phyloP scores from a whole-genome alignment of 345 rosid genomes.

The Cardamine chenopodiifolia region DNA sequence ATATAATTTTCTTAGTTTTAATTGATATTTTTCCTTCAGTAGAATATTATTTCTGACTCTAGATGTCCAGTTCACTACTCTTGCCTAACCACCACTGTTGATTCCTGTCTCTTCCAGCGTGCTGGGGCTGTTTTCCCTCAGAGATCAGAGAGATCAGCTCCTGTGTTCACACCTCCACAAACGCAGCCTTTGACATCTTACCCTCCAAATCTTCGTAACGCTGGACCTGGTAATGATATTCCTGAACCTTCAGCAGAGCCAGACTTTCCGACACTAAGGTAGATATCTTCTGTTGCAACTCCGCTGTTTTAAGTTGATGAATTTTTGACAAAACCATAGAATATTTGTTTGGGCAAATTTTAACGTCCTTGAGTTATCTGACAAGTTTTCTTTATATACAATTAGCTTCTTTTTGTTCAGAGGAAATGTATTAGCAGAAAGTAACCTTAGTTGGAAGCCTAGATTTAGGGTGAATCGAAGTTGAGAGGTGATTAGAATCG shows the following conservation, averaged over 20 bases:
- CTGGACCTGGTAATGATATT: constrained; percentile 56
- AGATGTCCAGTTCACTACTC: constrained; percentile 17
- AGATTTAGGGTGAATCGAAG: constrained; percentile 17
- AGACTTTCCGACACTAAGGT: constrained; percentile 93
- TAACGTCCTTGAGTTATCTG: constrained; percentile 9
- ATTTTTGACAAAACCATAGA: not conserved
- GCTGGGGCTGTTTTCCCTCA: constrained; percentile 98
- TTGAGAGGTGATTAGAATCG: constrained; percentile 5
- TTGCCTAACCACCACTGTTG: constrained; percentile 15
- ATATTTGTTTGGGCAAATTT: constrained; percentile 2
- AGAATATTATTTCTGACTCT: constrained; percentile 22
- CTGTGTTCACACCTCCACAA: constrained; percentile 94
- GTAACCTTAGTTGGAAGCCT: not conserved
- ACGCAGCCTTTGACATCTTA: constrained; percentile 84
- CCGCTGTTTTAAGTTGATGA: constrained; percentile 17
- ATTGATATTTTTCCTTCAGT: not conserved
- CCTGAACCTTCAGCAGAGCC: constrained; percentile 82
- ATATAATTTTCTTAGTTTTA: not conserved
- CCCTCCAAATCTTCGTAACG: constrained; percentile 74
- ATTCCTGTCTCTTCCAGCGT: constrained; percentile 63
- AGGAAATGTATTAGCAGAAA: constrained; percentile 18
- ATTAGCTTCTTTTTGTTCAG: constrained; percentile 19
- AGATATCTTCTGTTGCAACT: constrained; percentile 20
- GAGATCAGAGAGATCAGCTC: constrained; percentile 86
- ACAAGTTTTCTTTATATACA: not conserved